A percentile compares a stretch with the other conserved stretches of the same genome.
Conservation (phyloP, 805 yeast genomes). For the Candida argentea region DNA sequence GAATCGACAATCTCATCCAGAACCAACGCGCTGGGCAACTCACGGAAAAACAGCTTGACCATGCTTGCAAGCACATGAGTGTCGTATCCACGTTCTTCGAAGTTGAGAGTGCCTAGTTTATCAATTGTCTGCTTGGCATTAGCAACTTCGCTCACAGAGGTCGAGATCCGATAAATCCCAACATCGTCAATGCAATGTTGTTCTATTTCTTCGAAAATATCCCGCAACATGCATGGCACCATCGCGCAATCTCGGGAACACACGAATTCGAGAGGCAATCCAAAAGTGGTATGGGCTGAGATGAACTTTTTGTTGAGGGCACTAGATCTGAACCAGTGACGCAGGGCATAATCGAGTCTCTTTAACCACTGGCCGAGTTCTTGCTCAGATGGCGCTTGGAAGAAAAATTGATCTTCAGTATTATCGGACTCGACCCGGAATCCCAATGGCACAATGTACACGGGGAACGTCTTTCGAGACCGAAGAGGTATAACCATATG, state of each 20-base stretch:
- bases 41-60: constrained; percentile 74
- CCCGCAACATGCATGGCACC: constrained; percentile 58
- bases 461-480: constrained; percentile 39
- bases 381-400: constrained; percentile 54
- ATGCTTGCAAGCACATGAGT: constrained; percentile 84
- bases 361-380: constrained; percentile 73
- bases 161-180: constrained; percentile 73
- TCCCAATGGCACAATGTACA: constrained; percentile 37
- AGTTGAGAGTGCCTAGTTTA: constrained; percentile 34
- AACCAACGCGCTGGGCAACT: constrained; percentile 75
- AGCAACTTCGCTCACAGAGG: constrained; percentile 38
- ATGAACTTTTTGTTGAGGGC: constrained; percentile 16
- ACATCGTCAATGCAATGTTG: constrained; percentile 82
- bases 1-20: constrained; percentile 55
- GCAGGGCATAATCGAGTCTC: constrained; percentile 35
- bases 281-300: constrained; percentile 47
- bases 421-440: constrained; percentile 39
- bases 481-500: constrained; percentile 35
- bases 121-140: constrained; percentile 37
- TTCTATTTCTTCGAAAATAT: constrained; percentile 68
- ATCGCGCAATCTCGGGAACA: constrained; percentile 59
- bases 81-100: constrained; percentile 50
- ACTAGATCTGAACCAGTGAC: constrained; percentile 47
- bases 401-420: constrained; percentile 42
- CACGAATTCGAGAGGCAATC: constrained; percentile 70